Evolutionary conservation across 441 rosid species (phyloP), one percentile per base, ranked within the genome.

Genomic region (Erysimum cheiri): DNA sequence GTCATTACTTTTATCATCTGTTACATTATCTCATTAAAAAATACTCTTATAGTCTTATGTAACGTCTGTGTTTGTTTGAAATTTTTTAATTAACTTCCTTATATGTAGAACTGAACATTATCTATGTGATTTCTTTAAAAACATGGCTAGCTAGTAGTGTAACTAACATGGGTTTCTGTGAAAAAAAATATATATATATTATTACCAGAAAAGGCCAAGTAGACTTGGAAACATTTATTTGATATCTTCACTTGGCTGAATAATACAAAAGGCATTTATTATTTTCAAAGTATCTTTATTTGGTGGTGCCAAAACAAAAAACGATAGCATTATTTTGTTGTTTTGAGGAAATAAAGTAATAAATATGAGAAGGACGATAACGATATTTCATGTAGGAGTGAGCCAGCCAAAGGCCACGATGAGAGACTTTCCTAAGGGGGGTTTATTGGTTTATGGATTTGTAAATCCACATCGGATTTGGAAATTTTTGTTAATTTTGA

Each of bases 281-380:
- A 54, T 36, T 61, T 60, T 68, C 73, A 61, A 61, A 61, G 53
- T 74, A 67, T 68, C 70, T 55, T 68, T 68, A 33, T 74, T 46
- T 69, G 78, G 78, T 68, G 70, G 73, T 66, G 69, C 69, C 64
- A 60, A 37, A 40, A 60, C 19, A 8, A 6, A 11, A 37, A 58
- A 60, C 57, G 60, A 59, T 73, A 50, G 72, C 56, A 32, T 33
- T 49, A 43, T 4, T 60, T 41, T 73, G 77, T 73, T 15, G 72
- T 52, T 67, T 73, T 60, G 62, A 67, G 77, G 77, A 66, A 67
- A 59, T 43, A 49, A 59, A 73, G 67, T 65, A 65, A 58, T 73
- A 59, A 58, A 66, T 67, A 43, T 12, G 73, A 60, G 58, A 72
- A 73, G 72, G 77, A 66, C 77, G 77, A 66, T 12, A 73, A 73